These are phyloP conservation scores for Spinacia oleracea DNA, from an alignment of 179 eudicot species.

Conservation along the genomic window DNA sequence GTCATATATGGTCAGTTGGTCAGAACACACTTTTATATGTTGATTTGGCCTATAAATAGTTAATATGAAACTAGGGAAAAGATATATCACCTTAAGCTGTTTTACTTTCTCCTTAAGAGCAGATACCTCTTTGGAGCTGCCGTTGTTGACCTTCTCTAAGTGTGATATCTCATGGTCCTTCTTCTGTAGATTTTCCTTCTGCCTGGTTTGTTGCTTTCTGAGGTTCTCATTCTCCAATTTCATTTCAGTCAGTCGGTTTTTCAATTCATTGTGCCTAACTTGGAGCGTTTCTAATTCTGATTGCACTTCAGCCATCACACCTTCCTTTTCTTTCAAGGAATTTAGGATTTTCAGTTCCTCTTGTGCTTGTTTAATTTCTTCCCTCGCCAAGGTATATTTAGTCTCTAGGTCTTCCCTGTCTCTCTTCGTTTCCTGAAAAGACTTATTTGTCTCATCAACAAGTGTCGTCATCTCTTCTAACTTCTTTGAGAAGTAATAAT, in stretches of 20 bases:
- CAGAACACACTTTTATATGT: background rate
- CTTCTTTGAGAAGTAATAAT: slow-evolving; percentile 41
- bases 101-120: slow-evolving; percentile 41
- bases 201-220: slow-evolving; percentile 50
- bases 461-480: slow-evolving; percentile 33
- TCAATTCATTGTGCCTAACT: slow-evolving; percentile 49
- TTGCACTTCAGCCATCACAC: slow-evolving; percentile 41
- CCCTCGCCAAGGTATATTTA: slow-evolving; percentile 36
- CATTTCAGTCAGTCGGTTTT: slow-evolving; percentile 40
- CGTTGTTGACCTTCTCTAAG: slow-evolving; percentile 42
- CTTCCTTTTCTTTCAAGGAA: slow-evolving; percentile 47
- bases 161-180: slow-evolving; percentile 45
- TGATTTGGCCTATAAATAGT: background rate
- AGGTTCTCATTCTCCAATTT: slow-evolving; percentile 61
- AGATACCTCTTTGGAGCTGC: slow-evolving; percentile 34
- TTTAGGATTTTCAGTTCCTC: slow-evolving; percentile 39
- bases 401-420: slow-evolving; percentile 50
- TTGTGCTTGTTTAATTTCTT: slow-evolving; percentile 41
- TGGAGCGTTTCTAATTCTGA: slow-evolving; percentile 54
- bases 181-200: slow-evolving; percentile 45
- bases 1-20: background rate
- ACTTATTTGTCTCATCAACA: slow-evolving; percentile 31
- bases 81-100: slow-evolving; percentile 44
- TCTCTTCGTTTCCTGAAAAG: slow-evolving; percentile 32
- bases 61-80: background rate